A percentile compares a stretch with the other conserved stretches of the same genome.
Conservation (phyloP, 495 filamentous ascomycete species). For the Hypoxylon trugodes region DNA sequence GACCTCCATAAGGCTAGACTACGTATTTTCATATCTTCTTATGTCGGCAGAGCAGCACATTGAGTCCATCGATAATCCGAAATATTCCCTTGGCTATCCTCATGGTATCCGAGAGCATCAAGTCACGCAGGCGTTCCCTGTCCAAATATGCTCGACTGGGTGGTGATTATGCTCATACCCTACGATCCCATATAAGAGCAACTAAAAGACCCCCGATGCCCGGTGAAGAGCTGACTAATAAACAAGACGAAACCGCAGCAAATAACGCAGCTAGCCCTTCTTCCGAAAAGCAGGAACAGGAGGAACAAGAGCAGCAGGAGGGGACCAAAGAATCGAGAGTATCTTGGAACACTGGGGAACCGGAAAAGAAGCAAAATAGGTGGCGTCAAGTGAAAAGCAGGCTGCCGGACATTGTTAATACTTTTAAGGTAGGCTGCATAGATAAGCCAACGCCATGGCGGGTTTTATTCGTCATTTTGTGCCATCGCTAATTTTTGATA, state of each 20-base stretch:
- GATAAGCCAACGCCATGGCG: background rate
- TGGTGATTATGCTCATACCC: too few species aligned
- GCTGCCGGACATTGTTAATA: background rate
- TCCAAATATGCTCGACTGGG: too few species aligned
- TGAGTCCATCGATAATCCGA: too few species aligned
- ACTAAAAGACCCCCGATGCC: too few species aligned
- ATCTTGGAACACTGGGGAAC: background rate
- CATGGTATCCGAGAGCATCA: too few species aligned
- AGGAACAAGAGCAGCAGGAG: background rate
- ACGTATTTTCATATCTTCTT: background rate
- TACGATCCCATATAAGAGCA: too few species aligned
- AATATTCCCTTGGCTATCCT: too few species aligned
- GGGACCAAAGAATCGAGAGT: background rate
- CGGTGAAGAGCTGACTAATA: too few species aligned
- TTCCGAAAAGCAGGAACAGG: too few species aligned
- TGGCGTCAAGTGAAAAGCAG: background rate
- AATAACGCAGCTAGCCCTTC: too few species aligned
- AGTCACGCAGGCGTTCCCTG: too few species aligned
- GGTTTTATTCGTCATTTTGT: background rate
- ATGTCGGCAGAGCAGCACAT: background rate
- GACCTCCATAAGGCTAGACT: background rate
- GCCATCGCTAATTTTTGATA: background rate
- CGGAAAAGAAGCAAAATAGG: background rate
- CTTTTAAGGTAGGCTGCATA: background rate
- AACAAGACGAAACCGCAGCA: too few species aligned